Evolutionary conservation across 2,329 filamentous ascomycete species (phyloP), one percentile per base, ranked within the genome.

Genomic region (Phialemoniopsis sp.): DNA sequence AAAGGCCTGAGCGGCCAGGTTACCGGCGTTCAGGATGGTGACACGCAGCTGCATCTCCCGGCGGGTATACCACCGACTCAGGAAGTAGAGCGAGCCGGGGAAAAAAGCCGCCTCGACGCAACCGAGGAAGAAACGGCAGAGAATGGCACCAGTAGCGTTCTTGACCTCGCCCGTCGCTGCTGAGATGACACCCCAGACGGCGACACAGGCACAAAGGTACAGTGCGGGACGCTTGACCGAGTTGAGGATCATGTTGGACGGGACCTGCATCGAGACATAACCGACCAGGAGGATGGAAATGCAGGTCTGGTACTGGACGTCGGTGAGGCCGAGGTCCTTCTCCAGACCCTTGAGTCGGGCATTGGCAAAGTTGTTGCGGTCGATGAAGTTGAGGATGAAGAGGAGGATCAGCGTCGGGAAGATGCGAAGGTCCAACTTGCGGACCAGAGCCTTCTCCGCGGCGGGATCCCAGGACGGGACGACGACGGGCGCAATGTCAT

Each of bases 21-120:
- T 78, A 3, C 76, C 74, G 44, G 74, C 74, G 57, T 79, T 80
- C 16, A 81, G 57, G 21, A 80, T 67, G 40, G 76, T 74, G 48
- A 79, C 77, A 37, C 76, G 62, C 39, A 62, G 60, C 13, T 71
- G 68, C 44, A 80, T 50, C 57, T 79, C 76, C 36, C 72, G 70
- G 35, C 78, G 69, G 2, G 80, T 84, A 57, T 85, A 85, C 73
- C 80, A 85, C 48, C 82, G 79, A 0, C 76, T 80, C 15, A 85
- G 66, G 34, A 83, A n/a, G 17, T 26, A 40, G 34, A 8, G 38
- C 38, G 17, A 40, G 32, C 14, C 36, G 13, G 28, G 36, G 28
- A 30, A 40, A 14, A 38, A 44, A 32, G 33, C 30, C 8, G 41
- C 40, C 30, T 45, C 43, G 7, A 41, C 36, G 32, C 29, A 54